These are phyloP conservation scores for Hypericum androsaemum DNA, from an alignment of 345 rosid species.

Conservation along the genomic window DNA sequence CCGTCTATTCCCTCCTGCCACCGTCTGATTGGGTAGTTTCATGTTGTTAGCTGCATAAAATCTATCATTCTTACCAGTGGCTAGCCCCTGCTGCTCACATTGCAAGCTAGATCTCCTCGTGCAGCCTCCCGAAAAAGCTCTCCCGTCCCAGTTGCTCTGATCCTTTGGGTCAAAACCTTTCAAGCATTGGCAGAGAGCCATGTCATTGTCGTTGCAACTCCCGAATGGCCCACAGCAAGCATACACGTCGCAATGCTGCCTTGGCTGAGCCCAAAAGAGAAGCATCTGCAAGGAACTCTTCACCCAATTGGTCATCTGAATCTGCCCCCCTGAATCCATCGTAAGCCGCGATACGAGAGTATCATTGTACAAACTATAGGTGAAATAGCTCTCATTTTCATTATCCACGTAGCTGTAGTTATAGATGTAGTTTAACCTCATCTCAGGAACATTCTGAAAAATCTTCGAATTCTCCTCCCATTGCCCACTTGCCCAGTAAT, in stretches of 20 bases:
- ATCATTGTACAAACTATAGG: constrained; percentile 15
- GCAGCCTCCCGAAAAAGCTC: not conserved
- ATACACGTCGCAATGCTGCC: not conserved
- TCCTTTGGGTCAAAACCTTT: not conserved
- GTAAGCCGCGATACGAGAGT: not conserved
- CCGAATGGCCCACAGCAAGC: not conserved
- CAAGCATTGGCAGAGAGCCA: not conserved
- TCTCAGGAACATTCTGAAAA: constrained; percentile 18
- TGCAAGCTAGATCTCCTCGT: not conserved
- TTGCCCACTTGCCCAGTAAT: not conserved
- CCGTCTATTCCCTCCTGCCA: not conserved
- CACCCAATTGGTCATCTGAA: not conserved
- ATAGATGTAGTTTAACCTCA: constrained; percentile 10
- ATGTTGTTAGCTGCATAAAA: not conserved
- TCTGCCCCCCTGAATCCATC: constrained; percentile 6
- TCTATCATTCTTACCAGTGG: not conserved
- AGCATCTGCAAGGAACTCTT: not conserved
- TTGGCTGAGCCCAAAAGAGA: not conserved
- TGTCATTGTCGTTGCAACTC: not conserved
- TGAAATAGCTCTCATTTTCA: constrained; percentile 26
- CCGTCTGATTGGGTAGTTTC: not conserved
- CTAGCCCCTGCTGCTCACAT: not conserved
- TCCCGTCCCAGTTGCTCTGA: not conserved
- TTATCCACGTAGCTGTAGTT: constrained; percentile 14
- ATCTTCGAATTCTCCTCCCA: not conserved